These are phyloP conservation scores for Eucalyptus erythrocorys DNA, from an alignment of 345 rosid species.

Conservation along the genomic window DNA sequence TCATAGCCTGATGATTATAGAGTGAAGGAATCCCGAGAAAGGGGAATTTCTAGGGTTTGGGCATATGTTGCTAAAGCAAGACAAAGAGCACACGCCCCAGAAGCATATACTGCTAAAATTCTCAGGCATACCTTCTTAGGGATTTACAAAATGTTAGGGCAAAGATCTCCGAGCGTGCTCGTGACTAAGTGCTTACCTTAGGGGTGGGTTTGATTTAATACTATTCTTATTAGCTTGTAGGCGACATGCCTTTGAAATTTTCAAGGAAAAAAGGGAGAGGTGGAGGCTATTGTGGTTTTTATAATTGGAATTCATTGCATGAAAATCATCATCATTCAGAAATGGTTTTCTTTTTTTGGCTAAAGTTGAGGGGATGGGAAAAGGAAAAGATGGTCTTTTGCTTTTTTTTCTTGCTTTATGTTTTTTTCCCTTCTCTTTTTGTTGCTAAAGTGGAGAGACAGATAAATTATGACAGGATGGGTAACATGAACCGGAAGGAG, in stretches of 20 bases:
- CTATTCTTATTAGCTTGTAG: neutral
- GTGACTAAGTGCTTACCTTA: neutral
- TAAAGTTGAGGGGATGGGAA: slow-evolving; percentile 14
- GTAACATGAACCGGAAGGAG: neutral
- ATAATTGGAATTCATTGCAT: slow-evolving; percentile 20
- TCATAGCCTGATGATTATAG: neutral
- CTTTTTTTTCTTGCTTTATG: neutral
- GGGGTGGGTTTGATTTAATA: neutral
- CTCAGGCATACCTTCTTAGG: slow-evolving; percentile 23
- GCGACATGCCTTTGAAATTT: slow-evolving; percentile 29
- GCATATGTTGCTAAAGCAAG: slow-evolving; percentile 72
- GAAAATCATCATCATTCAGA: slow-evolving; percentile 54
- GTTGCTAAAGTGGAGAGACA: slow-evolving; percentile 11
- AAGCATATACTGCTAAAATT: slow-evolving; percentile 29
- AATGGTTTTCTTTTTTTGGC: slow-evolving; percentile 3
- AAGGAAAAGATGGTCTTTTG: slow-evolving; percentile 19
- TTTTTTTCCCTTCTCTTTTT: neutral
- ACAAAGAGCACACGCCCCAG: slow-evolving; percentile 12
- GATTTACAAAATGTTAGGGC: slow-evolving; percentile 17
- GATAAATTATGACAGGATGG: neutral
- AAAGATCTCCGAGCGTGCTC: neutral
- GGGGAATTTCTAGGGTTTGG: slow-evolving; percentile 34
- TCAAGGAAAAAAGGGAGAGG: neutral
- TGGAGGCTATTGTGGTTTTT: neutral
- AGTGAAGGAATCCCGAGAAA: slow-evolving; percentile 76